Conservation (phyloP, 2,329 filamentous ascomycete species). For the Huntiella savannae region DNA sequence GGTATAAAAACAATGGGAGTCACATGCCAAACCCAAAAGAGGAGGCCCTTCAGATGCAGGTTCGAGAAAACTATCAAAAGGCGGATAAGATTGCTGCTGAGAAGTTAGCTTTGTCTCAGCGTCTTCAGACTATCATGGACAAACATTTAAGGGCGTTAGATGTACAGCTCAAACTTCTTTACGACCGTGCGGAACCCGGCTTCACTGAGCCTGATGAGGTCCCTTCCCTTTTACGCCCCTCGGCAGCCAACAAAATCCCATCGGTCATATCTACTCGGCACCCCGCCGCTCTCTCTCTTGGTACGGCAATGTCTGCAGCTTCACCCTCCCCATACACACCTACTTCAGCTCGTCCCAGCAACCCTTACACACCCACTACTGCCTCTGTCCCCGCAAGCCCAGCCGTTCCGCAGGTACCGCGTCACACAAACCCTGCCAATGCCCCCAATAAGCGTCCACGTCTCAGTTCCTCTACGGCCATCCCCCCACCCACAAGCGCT, state of each 20-base stretch:
- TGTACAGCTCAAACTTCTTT: slow-evolving; percentile 39
- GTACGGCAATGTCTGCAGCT: background rate
- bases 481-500: slow-evolving; percentile 34
- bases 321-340: background rate
- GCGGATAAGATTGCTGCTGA: slow-evolving; percentile 56
- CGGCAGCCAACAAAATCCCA: slow-evolving; percentile 30
- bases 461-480: slow-evolving; percentile 34
- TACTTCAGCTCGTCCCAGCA: background rate
- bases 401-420: slow-evolving; percentile 39
- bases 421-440: slow-evolving; percentile 37
- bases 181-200: slow-evolving; percentile 41
- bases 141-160: slow-evolving; percentile 46
- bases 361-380: slow-evolving; percentile 21
- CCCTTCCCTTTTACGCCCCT: slow-evolving; percentile 40
- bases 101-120: slow-evolving; percentile 51
- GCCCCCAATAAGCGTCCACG: slow-evolving; percentile 19
- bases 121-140: slow-evolving; percentile 38
- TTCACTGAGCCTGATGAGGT: slow-evolving; percentile 44
- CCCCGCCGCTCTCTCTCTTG: slow-evolving; percentile 1
- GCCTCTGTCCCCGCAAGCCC: slow-evolving; percentile 39
- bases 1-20: slow-evolving; percentile 59
- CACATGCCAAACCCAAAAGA: slow-evolving; percentile 59
- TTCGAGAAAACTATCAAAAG: slow-evolving; percentile 47
- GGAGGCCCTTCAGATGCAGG: slow-evolving; percentile 43
- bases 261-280: slow-evolving; percentile 14